phyloP scores from a whole-genome alignment of 768 basidiomycete genomes.

The Trametes villosa region DNA sequence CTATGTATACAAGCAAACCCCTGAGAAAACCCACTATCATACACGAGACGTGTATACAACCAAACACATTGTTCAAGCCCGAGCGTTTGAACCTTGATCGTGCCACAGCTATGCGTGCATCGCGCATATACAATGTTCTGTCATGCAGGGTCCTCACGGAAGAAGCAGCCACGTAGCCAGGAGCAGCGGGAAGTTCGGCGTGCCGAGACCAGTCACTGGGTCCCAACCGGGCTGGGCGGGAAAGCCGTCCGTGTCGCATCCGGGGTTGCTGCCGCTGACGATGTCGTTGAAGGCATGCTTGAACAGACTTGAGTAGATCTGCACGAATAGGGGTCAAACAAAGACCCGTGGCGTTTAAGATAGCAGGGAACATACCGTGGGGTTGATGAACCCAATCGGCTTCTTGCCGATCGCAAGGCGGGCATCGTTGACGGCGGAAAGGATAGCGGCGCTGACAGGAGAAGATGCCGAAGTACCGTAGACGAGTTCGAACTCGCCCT shows the following conservation, averaged over 20 bases:
- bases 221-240: constrained; percentile 39
- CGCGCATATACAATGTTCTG: not conserved
- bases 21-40: too few relatives aligned
- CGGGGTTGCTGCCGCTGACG: constrained; percentile 39
- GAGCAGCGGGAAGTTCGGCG: constrained; percentile 34
- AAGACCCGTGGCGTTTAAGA: not conserved
- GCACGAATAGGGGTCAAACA: not conserved
- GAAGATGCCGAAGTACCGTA: constrained; percentile 44
- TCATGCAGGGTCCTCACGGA: not conserved
- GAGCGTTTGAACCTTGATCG: not conserved
- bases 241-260: constrained; percentile 42
- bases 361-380: constrained; percentile 50
- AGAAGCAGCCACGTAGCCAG: constrained; percentile 17
- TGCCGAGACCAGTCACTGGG: constrained; percentile 41
- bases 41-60: too few relatives aligned
- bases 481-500: constrained; percentile 36
- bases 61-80: not conserved
- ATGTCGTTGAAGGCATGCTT: constrained; percentile 38
- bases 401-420: constrained; percentile 39
- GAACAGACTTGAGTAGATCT: constrained; percentile 29
- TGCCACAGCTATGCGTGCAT: too few relatives aligned
- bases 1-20: too few relatives aligned
- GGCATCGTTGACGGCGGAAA: constrained; percentile 44
- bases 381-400: constrained; percentile 57
- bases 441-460: constrained; percentile 39